A percentile compares a stretch with the other conserved stretches of the same genome.
Conservation (phyloP, 331 rosid species). For the Ulmus americana region DNA sequence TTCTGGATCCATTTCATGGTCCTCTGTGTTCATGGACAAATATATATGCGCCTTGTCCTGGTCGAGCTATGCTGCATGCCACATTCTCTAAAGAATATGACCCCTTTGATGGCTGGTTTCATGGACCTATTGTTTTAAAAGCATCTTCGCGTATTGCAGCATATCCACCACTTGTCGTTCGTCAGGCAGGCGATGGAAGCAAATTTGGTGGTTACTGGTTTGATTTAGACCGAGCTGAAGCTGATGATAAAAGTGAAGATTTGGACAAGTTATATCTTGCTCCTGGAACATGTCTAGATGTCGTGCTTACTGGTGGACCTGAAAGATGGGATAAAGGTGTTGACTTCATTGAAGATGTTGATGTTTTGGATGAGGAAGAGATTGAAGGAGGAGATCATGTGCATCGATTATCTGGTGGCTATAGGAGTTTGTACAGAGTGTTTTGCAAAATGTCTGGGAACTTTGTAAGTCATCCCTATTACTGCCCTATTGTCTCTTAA, state of each 20-base stretch:
- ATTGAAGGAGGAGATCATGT: slow-evolving; percentile 45
- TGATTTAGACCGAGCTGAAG: slow-evolving; percentile 53
- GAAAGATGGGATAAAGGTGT: slow-evolving; percentile 58
- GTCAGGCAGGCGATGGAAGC: slow-evolving; percentile 73
- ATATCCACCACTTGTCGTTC: slow-evolving; percentile 53
- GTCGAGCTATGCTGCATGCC: slow-evolving; percentile 70
- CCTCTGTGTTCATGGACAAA: slow-evolving; percentile 70
- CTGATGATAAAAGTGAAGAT: slow-evolving; percentile 35
- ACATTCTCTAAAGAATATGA: slow-evolving; percentile 55
- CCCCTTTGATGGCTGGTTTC: slow-evolving; percentile 36
- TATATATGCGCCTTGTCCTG: slow-evolving; percentile 67
- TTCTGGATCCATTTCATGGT: slow-evolving; percentile 40
- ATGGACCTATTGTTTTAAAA: slow-evolving; percentile 59
- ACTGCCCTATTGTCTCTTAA: slow-evolving; percentile 3
- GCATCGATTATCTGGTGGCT: slow-evolving; percentile 44
- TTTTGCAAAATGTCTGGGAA: slow-evolving; percentile 58
- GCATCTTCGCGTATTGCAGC: slow-evolving; percentile 65
- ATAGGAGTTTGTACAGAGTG: slow-evolving; percentile 54
- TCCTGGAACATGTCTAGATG: slow-evolving; percentile 66
- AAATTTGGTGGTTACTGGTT: slow-evolving; percentile 85
- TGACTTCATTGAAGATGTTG: slow-evolving; percentile 41
- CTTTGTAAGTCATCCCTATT: slow-evolving; percentile 50
- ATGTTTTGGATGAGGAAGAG: slow-evolving; percentile 39
- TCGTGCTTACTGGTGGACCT: slow-evolving; percentile 77
- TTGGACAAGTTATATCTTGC: slow-evolving; percentile 64